A percentile compares a stretch with the other conserved stretches of the same genome.
Evolutionary conservation across 2,329 filamentous ascomycete genomes (phyloP).

Genomic region (Reticulascus tulasneorum): DNA sequence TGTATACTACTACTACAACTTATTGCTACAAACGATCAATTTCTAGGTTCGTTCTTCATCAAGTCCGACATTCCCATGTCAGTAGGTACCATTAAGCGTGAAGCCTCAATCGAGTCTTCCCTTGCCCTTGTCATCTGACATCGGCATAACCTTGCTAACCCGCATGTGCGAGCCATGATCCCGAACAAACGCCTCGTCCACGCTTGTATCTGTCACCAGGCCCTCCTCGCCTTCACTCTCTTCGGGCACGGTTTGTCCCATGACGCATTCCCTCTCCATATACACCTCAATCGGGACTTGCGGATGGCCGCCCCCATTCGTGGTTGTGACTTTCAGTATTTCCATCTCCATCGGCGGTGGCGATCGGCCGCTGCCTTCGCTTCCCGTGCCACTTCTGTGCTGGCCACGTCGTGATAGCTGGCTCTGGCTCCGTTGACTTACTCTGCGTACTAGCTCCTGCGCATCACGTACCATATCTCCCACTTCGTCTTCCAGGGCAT

Average conservation of each 20-base stretch:
- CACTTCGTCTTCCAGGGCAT: conserved; percentile 31
- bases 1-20: too few species aligned
- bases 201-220: neutral
- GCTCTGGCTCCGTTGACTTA: conserved; percentile 6
- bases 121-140: conserved; percentile 1
- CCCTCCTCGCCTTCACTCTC: conserved; percentile 22
- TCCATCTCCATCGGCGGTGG: conserved; percentile 27
- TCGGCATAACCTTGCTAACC: conserved; percentile 12
- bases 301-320: conserved; percentile 16
- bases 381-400: conserved; percentile 7
- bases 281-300: conserved; percentile 17
- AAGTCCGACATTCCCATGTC: too few species aligned
- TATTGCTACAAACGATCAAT: too few species aligned
- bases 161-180: conserved; percentile 11
- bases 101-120: conserved; percentile 3
- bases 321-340: conserved; percentile 13
- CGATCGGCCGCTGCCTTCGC: conserved; percentile 12
- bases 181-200: conserved; percentile 1
- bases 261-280: conserved; percentile 29
- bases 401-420: conserved; percentile 1
- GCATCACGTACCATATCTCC: conserved; percentile 29
- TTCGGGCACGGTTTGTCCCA: conserved; percentile 32
- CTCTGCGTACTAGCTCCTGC: conserved; percentile 20
- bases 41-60: too few species aligned
- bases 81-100: too few species aligned